Conservation (phyloP, 2,329 filamentous ascomycete species). For the Purpureocillium lavendulum region DNA sequence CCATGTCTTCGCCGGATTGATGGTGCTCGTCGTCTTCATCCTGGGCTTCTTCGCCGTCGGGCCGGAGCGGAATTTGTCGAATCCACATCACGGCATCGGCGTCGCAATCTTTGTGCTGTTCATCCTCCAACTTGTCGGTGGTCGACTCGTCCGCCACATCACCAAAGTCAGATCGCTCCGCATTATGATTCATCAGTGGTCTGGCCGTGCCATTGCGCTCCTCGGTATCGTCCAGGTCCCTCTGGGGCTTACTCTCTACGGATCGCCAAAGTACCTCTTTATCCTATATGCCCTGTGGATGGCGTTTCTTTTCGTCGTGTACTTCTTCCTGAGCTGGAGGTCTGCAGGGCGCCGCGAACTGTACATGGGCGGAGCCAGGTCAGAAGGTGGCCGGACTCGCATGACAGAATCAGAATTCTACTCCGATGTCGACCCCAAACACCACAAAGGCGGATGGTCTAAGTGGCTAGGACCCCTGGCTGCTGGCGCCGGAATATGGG, state of each 20-base stretch:
- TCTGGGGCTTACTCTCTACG: slow-evolving; percentile 83
- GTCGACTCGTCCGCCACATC: slow-evolving; percentile 51
- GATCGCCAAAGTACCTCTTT: slow-evolving; percentile 78
- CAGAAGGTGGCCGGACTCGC: slow-evolving; percentile 33
- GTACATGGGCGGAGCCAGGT: slow-evolving; percentile 49
- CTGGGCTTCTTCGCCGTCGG: slow-evolving; percentile 75
- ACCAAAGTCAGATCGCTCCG: slow-evolving; percentile 40
- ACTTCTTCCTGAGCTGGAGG: slow-evolving; percentile 72
- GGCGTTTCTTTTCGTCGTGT: slow-evolving; percentile 61
- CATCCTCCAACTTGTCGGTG: slow-evolving; percentile 61
- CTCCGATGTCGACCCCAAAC: slow-evolving; percentile 19
- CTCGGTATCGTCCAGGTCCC: slow-evolving; percentile 83
- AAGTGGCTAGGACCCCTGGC: slow-evolving; percentile 45
- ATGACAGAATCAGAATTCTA: slow-evolving; percentile 32
- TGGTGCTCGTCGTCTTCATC: slow-evolving; percentile 64
- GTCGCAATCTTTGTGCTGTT: slow-evolving; percentile 69
- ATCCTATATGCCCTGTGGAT: slow-evolving; percentile 78
- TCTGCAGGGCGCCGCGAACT: slow-evolving; percentile 47
- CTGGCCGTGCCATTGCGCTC: slow-evolving; percentile 68
- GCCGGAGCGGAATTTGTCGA: slow-evolving; percentile 60
- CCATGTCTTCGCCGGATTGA: slow-evolving; percentile 58
- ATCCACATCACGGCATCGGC: slow-evolving; percentile 80
- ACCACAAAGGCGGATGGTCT: slow-evolving; percentile 21
- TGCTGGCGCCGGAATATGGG: slow-evolving; percentile 41
- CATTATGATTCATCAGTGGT: slow-evolving; percentile 75